phyloP scores from a whole-genome alignment of 75 land plant genomes.

The Cupressus sempervirens region DNA sequence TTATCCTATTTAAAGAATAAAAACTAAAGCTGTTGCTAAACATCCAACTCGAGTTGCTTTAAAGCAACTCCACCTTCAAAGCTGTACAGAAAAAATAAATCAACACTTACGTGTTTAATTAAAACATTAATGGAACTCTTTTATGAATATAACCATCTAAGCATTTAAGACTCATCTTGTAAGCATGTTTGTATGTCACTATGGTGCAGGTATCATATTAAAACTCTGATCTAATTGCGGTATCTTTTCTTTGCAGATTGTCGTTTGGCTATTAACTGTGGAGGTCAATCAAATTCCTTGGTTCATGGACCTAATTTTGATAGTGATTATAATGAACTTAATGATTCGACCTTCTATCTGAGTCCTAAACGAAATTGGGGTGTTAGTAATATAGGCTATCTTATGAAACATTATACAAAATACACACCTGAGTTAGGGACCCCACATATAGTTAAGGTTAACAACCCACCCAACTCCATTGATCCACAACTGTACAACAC shows the following conservation, averaged over 20 bases:
- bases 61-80: too few species aligned
- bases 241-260: neutral
- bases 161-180: neutral
- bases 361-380: conserved; percentile 2
- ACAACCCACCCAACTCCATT: neutral
- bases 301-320: neutral
- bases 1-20: too few species aligned
- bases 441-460: neutral
- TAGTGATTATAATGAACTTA: neutral
- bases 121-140: too few species aligned
- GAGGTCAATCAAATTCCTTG: neutral
- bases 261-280: neutral
- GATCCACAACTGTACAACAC: conserved; percentile 16
- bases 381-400: conserved; percentile 6
- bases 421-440: neutral
- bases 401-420: neutral
- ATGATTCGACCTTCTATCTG: neutral
- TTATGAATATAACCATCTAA: neutral
- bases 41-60: too few species aligned
- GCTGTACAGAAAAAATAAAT: too few species aligned
- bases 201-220: neutral
- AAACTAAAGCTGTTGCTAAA: too few species aligned
- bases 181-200: neutral
- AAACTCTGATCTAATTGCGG: neutral
- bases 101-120: too few species aligned